These are phyloP conservation scores for Microdochium nivale DNA, from an alignment of 2,329 filamentous ascomycete genomes.

Conservation along the genomic window DNA sequence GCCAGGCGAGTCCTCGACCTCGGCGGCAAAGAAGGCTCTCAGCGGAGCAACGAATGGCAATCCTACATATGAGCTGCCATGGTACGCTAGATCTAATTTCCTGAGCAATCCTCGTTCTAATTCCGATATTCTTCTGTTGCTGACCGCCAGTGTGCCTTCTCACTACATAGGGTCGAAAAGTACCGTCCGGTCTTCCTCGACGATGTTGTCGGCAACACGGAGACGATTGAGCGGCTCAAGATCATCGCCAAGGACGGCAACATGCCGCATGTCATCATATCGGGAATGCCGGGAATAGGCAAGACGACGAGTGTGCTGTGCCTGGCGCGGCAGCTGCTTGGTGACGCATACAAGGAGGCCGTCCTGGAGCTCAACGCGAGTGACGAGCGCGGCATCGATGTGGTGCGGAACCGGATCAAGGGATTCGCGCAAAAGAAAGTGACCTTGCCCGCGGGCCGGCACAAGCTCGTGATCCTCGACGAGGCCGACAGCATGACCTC, in stretches of 20 bases:
- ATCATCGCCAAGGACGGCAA: slow-evolving; percentile 98
- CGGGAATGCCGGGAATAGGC: slow-evolving; percentile 98
- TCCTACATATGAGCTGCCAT: slow-evolving; percentile 67
- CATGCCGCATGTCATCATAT: slow-evolving; percentile 98
- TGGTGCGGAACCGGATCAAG: slow-evolving; percentile 95
- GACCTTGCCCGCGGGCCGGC: slow-evolving; percentile 78
- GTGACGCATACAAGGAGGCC: slow-evolving; percentile 93
- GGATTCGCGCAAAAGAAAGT: slow-evolving; percentile 99
- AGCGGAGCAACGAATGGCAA: slow-evolving; percentile 40
- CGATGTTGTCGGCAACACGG: slow-evolving; percentile 95
- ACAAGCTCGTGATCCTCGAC: slow-evolving; percentile 95
- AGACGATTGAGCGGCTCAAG: slow-evolving; percentile 93
- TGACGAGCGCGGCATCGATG: slow-evolving; percentile 95
- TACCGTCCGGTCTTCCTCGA: slow-evolving; percentile 92
- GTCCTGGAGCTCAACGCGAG: slow-evolving; percentile 94
- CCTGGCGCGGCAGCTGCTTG: slow-evolving; percentile 82
- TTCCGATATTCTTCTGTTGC: slow-evolving; percentile 8
- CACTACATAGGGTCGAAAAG: slow-evolving; percentile 76
- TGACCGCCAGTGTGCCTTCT: slow-evolving; percentile 9
- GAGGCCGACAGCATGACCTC: slow-evolving; percentile 98
- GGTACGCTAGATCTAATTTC: slow-evolving; percentile 36
- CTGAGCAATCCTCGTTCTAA: background rate
- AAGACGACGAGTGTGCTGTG: slow-evolving; percentile 96
- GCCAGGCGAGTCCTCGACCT: slow-evolving; percentile 50
- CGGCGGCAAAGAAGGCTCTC: slow-evolving; percentile 48